Evolutionary conservation across 495 filamentous ascomycete genomes (phyloP).

Genomic region (Aspergillus coremiiformis): DNA sequence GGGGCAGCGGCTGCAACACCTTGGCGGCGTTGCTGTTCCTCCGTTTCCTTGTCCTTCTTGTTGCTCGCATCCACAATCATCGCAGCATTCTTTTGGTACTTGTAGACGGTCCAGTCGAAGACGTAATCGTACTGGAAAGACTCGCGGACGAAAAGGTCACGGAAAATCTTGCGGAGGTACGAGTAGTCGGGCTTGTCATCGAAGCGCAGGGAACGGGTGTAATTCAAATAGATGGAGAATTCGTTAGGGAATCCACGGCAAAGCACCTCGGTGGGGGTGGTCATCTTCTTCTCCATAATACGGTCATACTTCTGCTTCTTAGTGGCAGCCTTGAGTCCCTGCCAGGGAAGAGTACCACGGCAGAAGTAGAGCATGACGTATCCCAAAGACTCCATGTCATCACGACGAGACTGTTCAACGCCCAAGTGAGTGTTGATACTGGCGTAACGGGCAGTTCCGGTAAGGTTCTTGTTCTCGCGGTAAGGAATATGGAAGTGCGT

Average conservation of each 20-base stretch:
- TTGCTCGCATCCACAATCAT: slow-evolving; percentile 74
- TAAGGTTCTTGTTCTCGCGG: slow-evolving; percentile 99
- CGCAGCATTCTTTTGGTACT: slow-evolving; percentile 99
- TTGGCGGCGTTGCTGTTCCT: slow-evolving; percentile 60
- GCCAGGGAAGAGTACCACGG: slow-evolving; percentile 97
- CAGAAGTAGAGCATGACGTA: slow-evolving; percentile 99
- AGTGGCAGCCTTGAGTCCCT: slow-evolving; percentile 98
- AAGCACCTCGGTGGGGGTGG: slow-evolving; percentile 95
- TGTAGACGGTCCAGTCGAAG: slow-evolving; percentile 99
- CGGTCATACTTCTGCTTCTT: slow-evolving; percentile 99
- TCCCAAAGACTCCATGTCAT: slow-evolving; percentile 98
- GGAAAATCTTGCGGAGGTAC: slow-evolving; percentile 99
- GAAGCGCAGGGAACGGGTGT: slow-evolving; percentile 96
- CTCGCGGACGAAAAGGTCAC: slow-evolving; percentile 97
- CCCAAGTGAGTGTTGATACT: slow-evolving; percentile 99
- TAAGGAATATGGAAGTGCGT: slow-evolving; percentile 99
- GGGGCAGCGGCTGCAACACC: slow-evolving; percentile 54
- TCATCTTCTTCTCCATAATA: slow-evolving; percentile 99
- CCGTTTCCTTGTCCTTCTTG: slow-evolving; percentile 67
- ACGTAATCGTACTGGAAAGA: slow-evolving; percentile 99
- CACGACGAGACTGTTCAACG: slow-evolving; percentile 98
- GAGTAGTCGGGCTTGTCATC: slow-evolving; percentile 99
- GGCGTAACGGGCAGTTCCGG: slow-evolving; percentile 96
- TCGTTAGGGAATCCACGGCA: slow-evolving; percentile 99
- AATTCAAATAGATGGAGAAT: slow-evolving; percentile 99